Evolutionary conservation across 1,139 yeast genomes (phyloP).

Genomic region (Pichia kudriavzevii): DNA sequence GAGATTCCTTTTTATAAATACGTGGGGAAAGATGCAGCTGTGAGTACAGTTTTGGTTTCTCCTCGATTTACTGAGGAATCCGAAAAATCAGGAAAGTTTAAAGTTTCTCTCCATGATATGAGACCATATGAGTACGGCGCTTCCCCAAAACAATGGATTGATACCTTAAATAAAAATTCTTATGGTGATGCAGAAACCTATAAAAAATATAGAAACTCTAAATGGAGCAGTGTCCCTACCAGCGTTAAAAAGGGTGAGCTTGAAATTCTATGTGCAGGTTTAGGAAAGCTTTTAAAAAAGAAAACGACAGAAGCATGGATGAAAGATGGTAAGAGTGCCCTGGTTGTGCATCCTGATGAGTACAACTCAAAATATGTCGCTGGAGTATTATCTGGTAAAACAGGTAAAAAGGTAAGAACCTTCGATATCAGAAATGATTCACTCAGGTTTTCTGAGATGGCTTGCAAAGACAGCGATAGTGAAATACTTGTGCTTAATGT

Average conservation of each 20-base stretch:
- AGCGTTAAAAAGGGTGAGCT: constrained; percentile 20
- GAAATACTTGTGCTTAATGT: constrained; percentile 21
- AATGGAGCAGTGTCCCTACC: constrained; percentile 14
- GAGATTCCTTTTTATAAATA: constrained; percentile 19
- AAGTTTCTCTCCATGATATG: constrained; percentile 21
- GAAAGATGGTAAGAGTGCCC: constrained; percentile 8
- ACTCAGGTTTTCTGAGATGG: constrained; percentile 11
- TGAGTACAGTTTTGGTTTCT: constrained; percentile 20
- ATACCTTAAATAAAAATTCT: constrained; percentile 16
- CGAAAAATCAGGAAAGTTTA: constrained; percentile 8
- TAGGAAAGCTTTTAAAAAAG: constrained; percentile 19
- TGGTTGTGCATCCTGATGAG: constrained; percentile 26
- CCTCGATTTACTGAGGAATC: constrained; percentile 13
- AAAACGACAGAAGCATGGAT: constrained; percentile 5
- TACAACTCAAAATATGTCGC: constrained; percentile 15
- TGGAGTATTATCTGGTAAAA: constrained; percentile 11
- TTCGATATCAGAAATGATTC: constrained; percentile 14
- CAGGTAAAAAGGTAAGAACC: constrained; percentile 8
- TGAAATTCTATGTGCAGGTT: constrained; percentile 20
- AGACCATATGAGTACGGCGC: constrained; percentile 20
- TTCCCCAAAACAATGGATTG: constrained; percentile 17
- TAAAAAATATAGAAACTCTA: constrained; percentile 20
- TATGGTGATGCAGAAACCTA: constrained; percentile 20
- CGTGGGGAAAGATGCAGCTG: constrained; percentile 18
- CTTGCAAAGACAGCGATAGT: constrained; percentile 5